Evolutionary conservation across 1,284 basidiomycete species (phyloP).

Genomic region (Golubevia sp.): DNA sequence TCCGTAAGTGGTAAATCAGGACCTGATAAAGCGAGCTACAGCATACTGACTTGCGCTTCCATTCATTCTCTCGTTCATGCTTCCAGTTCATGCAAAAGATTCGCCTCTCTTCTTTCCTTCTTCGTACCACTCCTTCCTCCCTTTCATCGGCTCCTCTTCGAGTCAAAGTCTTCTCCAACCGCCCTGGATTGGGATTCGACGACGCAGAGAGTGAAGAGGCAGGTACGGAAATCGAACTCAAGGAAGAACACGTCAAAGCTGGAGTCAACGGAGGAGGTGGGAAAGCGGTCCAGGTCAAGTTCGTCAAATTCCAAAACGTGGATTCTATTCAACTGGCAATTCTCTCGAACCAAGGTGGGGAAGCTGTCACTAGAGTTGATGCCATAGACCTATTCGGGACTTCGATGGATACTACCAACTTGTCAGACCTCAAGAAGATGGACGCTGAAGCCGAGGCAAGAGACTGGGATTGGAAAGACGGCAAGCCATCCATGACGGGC

Average conservation of each 20-base stretch:
- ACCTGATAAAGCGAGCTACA: too few species aligned
- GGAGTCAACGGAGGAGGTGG: conserved; percentile 62
- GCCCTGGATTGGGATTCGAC: conserved; percentile 58
- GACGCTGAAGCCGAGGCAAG: conserved; percentile 15
- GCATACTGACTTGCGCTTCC: too few species aligned
- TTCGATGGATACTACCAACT: conserved; percentile 68
- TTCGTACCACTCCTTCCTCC: conserved; percentile 64
- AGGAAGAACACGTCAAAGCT: conserved; percentile 47
- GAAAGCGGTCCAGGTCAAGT: conserved; percentile 70
- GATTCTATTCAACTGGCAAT: conserved; percentile 71
- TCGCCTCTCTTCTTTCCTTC: conserved; percentile 72
- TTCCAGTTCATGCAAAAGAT: conserved; percentile 78
- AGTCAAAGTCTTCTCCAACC: conserved; percentile 58
- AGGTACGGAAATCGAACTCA: conserved; percentile 63
- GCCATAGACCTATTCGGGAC: conserved; percentile 75
- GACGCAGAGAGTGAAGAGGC: conserved; percentile 61
- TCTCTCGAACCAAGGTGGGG: conserved; percentile 74
- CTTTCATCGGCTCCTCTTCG: conserved; percentile 19
- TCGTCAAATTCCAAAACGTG: conserved; percentile 79
- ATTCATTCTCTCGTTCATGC: conserved; percentile 7
- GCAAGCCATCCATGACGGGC: conserved; percentile 3
- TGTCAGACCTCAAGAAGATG: conserved; percentile 35
- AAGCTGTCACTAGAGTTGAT: conserved; percentile 78
- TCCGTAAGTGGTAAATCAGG: conserved; percentile 67
- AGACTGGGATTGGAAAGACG: not conserved